phyloP scores from a whole-genome alignment of 2,329 filamentous ascomycete species.

The Fusarium sp. region DNA sequence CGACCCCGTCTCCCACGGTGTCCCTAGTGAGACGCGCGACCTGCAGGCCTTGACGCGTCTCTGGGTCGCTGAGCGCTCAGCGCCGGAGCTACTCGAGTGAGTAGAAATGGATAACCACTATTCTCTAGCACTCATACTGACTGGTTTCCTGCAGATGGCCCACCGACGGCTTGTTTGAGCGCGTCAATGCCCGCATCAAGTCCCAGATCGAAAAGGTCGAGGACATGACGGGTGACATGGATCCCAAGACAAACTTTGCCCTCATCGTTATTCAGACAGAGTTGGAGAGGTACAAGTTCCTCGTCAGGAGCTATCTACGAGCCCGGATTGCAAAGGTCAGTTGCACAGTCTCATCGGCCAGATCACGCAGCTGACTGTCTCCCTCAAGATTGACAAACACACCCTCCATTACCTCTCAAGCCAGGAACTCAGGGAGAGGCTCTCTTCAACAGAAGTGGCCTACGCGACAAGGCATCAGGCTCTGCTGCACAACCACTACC shows the following conservation, averaged over 20 bases:
- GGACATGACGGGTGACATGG: slow-evolving; percentile 85
- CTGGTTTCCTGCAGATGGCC: slow-evolving; percentile 65
- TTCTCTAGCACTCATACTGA: not conserved
- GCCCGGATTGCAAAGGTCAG: slow-evolving; percentile 87
- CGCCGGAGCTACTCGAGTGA: slow-evolving; percentile 89
- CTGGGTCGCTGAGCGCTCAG: slow-evolving; percentile 92
- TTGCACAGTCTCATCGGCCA: not conserved
- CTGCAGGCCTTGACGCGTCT: slow-evolving; percentile 89
- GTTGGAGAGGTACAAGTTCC: slow-evolving; percentile 91
- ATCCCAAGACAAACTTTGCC: slow-evolving; percentile 90
- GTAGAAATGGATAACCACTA: not conserved
- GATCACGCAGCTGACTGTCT: slow-evolving; percentile 3
- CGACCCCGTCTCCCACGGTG: slow-evolving; percentile 67
- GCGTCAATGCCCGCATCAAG: slow-evolving; percentile 79
- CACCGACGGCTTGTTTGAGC: slow-evolving; percentile 80
- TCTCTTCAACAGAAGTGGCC: slow-evolving; percentile 81
- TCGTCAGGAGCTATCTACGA: slow-evolving; percentile 85
- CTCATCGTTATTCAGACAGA: slow-evolving; percentile 97
- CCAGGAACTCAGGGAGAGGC: slow-evolving; percentile 65
- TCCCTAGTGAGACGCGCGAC: slow-evolving; percentile 75
- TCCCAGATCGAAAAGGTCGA: slow-evolving; percentile 78
- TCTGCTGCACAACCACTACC: slow-evolving; percentile 86
- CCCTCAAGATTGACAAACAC: slow-evolving; percentile 77
- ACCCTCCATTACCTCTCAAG: slow-evolving; percentile 78
- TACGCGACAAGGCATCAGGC: slow-evolving; percentile 90